Percentiles rank a stretch among this genome's conserved stretches.
Conservation (phyloP, 228 moss, liverwort and hornwort genomes). For the Sphagnum fallax region DNA sequence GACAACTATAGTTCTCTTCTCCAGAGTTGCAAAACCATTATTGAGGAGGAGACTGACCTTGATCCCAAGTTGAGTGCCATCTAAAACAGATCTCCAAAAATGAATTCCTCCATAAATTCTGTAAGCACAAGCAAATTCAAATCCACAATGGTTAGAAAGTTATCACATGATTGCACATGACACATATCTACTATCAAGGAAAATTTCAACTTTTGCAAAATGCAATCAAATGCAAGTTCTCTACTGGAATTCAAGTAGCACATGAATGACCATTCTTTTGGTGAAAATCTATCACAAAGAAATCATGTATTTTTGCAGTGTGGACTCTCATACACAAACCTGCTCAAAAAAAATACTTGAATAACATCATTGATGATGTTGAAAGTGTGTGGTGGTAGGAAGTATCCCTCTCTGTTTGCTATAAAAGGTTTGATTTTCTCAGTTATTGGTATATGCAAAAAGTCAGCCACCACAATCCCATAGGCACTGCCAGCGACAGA, state of each 20-base stretch:
- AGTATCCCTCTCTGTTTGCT: constrained; percentile 53
- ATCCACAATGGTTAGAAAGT: not conserved
- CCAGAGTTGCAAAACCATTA: too few species aligned
- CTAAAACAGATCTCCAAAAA: constrained; percentile 35
- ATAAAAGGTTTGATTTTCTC: constrained; percentile 22
- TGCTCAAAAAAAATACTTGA: constrained; percentile 32
- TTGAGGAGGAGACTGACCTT: constrained; percentile 13
- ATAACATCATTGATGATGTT: constrained; percentile 21
- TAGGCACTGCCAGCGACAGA: constrained; percentile 50
- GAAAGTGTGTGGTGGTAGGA: constrained; percentile 45
- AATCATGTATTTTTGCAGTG: not conserved
- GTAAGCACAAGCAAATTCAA: constrained; percentile 6
- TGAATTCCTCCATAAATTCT: constrained; percentile 74
- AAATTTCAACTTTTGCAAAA: not conserved
- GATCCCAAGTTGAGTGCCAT: constrained; percentile 30
- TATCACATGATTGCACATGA: not conserved
- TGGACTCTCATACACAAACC: constrained; percentile 15
- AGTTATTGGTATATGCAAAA: constrained; percentile 20
- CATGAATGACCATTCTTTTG: too few species aligned
- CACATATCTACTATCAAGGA: too few species aligned
- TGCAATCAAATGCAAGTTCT: not conserved
- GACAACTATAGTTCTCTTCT: too few species aligned
- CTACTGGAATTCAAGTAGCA: too few species aligned
- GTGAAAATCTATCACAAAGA: not conserved
- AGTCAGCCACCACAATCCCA: constrained; percentile 31